Percentiles rank a stretch among this genome's conserved stretches.
phyloP scores from a whole-genome alignment of 2,329 filamentous ascomycete genomes.

The Pyrenochaeta sp. region DNA sequence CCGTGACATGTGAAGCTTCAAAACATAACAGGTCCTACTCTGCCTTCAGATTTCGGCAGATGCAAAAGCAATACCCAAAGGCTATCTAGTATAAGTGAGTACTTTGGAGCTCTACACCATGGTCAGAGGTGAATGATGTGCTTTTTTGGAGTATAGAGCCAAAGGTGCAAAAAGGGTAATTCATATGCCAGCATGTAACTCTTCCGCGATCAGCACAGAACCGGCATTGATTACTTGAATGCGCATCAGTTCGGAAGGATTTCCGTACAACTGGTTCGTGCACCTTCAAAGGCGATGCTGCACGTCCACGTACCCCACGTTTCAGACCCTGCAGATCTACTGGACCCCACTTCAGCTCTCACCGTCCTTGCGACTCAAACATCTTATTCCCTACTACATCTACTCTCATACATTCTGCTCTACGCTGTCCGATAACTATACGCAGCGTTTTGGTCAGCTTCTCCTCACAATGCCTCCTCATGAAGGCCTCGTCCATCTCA shows the following conservation, averaged over 20 bases:
- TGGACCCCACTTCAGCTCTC: background rate
- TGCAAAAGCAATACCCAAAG: too few species aligned
- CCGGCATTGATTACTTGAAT: background rate
- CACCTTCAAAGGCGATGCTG: background rate
- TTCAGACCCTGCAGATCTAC: conserved; percentile 1
- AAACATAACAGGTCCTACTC: too few species aligned
- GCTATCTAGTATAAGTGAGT: too few species aligned
- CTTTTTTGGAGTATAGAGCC: too few species aligned
- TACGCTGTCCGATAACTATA: too few species aligned
- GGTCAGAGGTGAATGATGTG: too few species aligned
- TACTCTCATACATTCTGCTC: background rate
- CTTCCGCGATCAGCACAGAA: background rate
- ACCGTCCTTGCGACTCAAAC: background rate
- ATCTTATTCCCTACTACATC: background rate
- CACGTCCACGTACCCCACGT: background rate
- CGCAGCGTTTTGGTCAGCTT: background rate
- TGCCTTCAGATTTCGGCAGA: too few species aligned
- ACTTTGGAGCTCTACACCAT: too few species aligned
- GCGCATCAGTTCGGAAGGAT: background rate
- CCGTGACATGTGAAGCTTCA: too few species aligned
- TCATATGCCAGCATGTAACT: too few species aligned
- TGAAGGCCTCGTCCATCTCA: conserved; percentile 68
- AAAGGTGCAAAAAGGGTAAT: too few species aligned
- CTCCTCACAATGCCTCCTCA: conserved; percentile 64
- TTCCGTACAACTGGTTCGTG: background rate